These are phyloP conservation scores for Arthrobotrys megalospora DNA, from an alignment of 2,329 filamentous ascomycete genomes.

Conservation along the genomic window DNA sequence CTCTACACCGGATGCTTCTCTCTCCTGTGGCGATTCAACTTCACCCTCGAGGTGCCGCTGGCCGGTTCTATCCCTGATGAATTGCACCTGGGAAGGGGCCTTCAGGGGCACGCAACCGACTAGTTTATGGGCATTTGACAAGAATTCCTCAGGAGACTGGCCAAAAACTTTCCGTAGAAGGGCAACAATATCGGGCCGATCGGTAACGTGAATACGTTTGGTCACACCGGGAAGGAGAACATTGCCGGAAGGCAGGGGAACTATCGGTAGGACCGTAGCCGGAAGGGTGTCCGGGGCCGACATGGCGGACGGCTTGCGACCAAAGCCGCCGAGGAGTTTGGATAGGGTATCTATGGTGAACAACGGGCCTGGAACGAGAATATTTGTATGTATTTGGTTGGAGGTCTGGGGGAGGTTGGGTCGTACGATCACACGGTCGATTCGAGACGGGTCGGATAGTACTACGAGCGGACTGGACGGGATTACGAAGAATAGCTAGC, in stretches of 20 bases:
- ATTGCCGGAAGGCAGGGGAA: conserved; percentile 48
- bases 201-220: conserved; percentile 54
- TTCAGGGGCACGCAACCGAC: conserved; percentile 52
- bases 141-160: conserved; percentile 49
- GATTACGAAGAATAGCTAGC: too few species aligned
- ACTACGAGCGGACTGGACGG: too few species aligned
- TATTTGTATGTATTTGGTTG: too few species aligned
- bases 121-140: conserved; percentile 48
- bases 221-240: conserved; percentile 52
- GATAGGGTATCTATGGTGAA: conserved; percentile 57
- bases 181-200: conserved; percentile 53
- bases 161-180: conserved; percentile 45
- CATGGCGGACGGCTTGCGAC: conserved; percentile 45
- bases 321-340: conserved; percentile 52
- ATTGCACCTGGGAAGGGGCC: conserved; percentile 44
- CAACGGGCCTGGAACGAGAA: neutral
- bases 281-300: conserved; percentile 43
- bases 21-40: conserved; percentile 39
- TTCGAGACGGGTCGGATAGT: too few species aligned
- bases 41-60: conserved; percentile 53
- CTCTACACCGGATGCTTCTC: conserved; percentile 52
- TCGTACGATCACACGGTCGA: neutral
- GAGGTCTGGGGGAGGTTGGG: neutral
- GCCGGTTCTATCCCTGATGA: conserved; percentile 40
- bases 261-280: conserved; percentile 49